Conservation (phyloP, 257 asterid species). For the Phtheirospermum japonicum region DNA sequence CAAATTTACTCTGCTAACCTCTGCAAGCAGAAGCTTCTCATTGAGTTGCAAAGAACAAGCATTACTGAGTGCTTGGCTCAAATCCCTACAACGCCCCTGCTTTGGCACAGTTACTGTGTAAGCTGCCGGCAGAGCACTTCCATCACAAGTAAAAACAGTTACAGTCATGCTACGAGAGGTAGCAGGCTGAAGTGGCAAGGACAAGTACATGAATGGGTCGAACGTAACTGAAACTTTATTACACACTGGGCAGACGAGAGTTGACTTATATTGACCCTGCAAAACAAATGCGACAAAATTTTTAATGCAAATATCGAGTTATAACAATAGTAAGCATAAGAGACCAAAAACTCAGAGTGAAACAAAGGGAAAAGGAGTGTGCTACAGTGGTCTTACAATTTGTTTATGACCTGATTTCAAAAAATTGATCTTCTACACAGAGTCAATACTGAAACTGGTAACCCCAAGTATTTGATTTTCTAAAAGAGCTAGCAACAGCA, state of each 20-base stretch:
- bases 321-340: neutral
- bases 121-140: slow-evolving; percentile 86
- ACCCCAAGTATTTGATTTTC: neutral
- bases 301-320: slow-evolving; percentile 23
- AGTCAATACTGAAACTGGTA: neutral
- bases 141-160: slow-evolving; percentile 93
- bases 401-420: slow-evolving; percentile 5
- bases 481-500: neutral
- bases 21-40: slow-evolving; percentile 95
- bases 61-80: slow-evolving; percentile 75
- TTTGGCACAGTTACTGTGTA: slow-evolving; percentile 84
- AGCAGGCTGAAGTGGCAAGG: slow-evolving; percentile 91
- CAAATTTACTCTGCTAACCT: slow-evolving; percentile 48
- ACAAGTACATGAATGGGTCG: slow-evolving; percentile 98
- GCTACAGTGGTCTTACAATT: neutral
- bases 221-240: slow-evolving; percentile 91
- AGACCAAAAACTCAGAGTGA: neutral
- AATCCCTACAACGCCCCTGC: slow-evolving; percentile 97
- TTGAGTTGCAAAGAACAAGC: slow-evolving; percentile 76
- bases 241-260: slow-evolving; percentile 95
- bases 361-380: neutral
- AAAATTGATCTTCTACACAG: neutral
- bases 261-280: slow-evolving; percentile 99
- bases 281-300: slow-evolving; percentile 31
- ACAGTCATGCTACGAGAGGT: slow-evolving; percentile 86